phyloP scores from a whole-genome alignment of 306 rosid genomes.

The Rubus idaeus region DNA sequence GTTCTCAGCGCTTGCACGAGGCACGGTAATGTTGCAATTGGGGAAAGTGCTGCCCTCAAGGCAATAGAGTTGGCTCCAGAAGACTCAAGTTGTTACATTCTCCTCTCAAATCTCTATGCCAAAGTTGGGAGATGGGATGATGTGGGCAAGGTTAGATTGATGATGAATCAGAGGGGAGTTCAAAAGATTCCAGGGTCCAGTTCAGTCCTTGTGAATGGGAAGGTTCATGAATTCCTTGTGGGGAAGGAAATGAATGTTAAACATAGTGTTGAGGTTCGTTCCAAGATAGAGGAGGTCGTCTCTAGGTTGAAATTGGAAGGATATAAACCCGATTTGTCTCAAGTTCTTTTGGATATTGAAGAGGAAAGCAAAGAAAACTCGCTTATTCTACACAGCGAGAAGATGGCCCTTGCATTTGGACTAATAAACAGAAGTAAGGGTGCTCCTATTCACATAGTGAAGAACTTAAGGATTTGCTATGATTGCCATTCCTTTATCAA shows the following conservation, averaged over 20 bases:
- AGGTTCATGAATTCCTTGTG: slow-evolving; percentile 40
- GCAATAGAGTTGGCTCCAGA: slow-evolving; percentile 48
- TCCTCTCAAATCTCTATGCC: slow-evolving; percentile 48
- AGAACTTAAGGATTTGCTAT: slow-evolving; percentile 54
- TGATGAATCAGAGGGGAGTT: slow-evolving; percentile 45
- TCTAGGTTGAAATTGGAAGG: slow-evolving; percentile 46
- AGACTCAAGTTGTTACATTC: slow-evolving; percentile 56
- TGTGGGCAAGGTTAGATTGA: slow-evolving; percentile 36
- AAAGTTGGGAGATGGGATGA: slow-evolving; percentile 52
- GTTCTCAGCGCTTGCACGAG: slow-evolving; percentile 48
- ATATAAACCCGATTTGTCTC: slow-evolving; percentile 49
- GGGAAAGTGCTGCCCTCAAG: slow-evolving; percentile 37
- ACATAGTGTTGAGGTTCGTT: slow-evolving; percentile 22
- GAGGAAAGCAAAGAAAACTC: slow-evolving; percentile 39
- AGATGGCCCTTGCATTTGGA: slow-evolving; percentile 62
- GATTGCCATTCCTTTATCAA: slow-evolving; percentile 62
- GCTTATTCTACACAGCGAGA: slow-evolving; percentile 53
- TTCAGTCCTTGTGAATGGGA: slow-evolving; percentile 44
- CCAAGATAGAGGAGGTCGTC: slow-evolving; percentile 38
- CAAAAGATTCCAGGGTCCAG: slow-evolving; percentile 52
- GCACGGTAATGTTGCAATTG: slow-evolving; percentile 33
- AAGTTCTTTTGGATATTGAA: slow-evolving; percentile 51
- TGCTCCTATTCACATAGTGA: slow-evolving; percentile 52
- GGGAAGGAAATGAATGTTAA: slow-evolving; percentile 41
- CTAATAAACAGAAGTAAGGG: slow-evolving; percentile 27